Base-by-base conservation (phyloP, 2,329 filamentous ascomycete species). In the Eurotiales sp. region DNA sequence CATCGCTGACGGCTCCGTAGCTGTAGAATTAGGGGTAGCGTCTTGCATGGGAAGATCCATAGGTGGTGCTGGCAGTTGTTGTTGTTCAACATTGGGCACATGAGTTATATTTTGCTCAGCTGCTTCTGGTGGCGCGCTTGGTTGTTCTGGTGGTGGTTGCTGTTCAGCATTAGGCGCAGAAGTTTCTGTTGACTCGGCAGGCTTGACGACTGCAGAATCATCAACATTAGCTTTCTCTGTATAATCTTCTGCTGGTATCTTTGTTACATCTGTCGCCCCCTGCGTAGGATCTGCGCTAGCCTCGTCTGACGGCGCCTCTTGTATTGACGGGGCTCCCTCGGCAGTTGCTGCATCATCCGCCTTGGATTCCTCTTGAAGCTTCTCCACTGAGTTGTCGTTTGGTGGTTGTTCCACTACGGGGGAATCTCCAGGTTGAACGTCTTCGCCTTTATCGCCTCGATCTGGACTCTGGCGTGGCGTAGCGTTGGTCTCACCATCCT, bases 1-100 rank as follows among this genome's bases (percentile, higher is more conserved):
- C 46, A 59, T 52, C 12, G 12, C 41, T 34, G 45, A 30, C n/a
- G 53, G 55, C 15, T 30, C 39, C 19, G 15, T 29, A 5, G 25
- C 25, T 27, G 25, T 27, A 10, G 25, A 27, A 27, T 27, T 10
- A 27, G n/a, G 34, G 11, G 23, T 12, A 46, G 21, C 6, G 10
- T 42, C 37, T 54, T 32, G 36, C 27, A 34, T 36, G n/a, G 36
- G 43, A 12, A 19, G 25, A 15, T 34, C 22, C 6, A 22, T 12
- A 25, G 34, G 30, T 32, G 30, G 15, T 6, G 23, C 14, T 30
- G 25, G 23, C 23, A 17, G 40, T 32, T 39, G 15, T 6, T 23
- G 15, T 30, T 34, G 23, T 36, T 46, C 51, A 19, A 11, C 21
- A 29, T 19, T 12, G 15, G 41, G 39, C 5, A 19, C 37, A 39